Conservation (phyloP, 148 eudicot genomes). For the Suaeda aralocaspica region DNA sequence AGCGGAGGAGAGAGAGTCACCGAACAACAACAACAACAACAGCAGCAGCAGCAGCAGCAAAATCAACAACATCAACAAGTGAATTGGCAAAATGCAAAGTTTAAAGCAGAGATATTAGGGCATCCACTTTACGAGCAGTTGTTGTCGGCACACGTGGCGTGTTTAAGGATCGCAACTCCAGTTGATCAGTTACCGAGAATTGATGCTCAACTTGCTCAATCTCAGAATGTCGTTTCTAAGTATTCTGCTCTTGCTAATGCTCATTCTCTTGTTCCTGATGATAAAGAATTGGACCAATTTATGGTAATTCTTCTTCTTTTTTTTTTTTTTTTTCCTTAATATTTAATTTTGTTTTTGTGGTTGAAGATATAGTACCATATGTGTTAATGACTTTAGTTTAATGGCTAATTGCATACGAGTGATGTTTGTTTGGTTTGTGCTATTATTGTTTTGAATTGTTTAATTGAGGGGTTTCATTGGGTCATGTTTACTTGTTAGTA, state of each 20-base stretch:
- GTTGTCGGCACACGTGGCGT: slow-evolving; percentile 76
- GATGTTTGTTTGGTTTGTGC: not conserved
- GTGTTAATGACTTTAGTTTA: too few relatives aligned
- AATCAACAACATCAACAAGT: not conserved
- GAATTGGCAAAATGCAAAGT: slow-evolving; percentile 37
- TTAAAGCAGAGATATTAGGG: slow-evolving; percentile 48
- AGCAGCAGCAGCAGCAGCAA: not conserved
- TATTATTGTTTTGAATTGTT: not conserved
- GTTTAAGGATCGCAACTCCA: slow-evolving; percentile 74
- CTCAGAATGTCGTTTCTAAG: slow-evolving; percentile 65
- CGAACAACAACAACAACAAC: not conserved
- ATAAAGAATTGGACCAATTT: slow-evolving; percentile 89
- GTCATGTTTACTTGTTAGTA: too few relatives aligned
- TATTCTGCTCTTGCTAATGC: slow-evolving; percentile 51
- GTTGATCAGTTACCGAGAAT: slow-evolving; percentile 87
- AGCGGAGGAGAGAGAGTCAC: slow-evolving; percentile 10
- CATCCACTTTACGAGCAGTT: slow-evolving; percentile 86
- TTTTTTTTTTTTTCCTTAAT: not conserved
- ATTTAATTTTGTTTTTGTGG: not conserved
- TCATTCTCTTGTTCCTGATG: slow-evolving; percentile 29
- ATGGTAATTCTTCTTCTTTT: slow-evolving; percentile 42
- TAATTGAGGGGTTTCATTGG: too few relatives aligned
- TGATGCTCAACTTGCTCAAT: slow-evolving; percentile 74
- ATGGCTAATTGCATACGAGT: too few relatives aligned
- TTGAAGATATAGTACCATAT: not conserved